Evolutionary conservation across 306 rosid genomes (phyloP).

Genomic region (Vigna nakashimae): DNA sequence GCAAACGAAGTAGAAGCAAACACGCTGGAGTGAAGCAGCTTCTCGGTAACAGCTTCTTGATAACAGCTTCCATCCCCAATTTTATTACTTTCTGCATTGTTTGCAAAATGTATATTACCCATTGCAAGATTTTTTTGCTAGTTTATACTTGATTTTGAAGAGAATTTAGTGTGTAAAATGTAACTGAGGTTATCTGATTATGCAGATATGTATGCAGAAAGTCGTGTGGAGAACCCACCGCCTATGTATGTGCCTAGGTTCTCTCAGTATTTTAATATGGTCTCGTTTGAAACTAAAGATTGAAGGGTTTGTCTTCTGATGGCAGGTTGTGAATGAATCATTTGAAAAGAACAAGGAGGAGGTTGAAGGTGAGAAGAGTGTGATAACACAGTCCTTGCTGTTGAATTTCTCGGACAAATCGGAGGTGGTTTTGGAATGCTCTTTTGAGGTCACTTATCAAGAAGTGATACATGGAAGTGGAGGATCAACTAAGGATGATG

Average conservation of each 20-base stretch:
- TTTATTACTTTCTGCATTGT: too few relatives aligned
- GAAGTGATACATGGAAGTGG: slow-evolving; percentile 26
- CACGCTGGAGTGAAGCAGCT: too few relatives aligned
- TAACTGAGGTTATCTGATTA: too few relatives aligned
- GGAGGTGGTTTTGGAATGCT: slow-evolving; percentile 57
- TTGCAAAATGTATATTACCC: too few relatives aligned
- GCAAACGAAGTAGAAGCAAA: slow-evolving; percentile 68
- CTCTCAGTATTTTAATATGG: neutral
- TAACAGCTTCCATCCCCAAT: too few relatives aligned
- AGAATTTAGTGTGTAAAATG: too few relatives aligned
- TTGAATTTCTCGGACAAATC: slow-evolving; percentile 87
- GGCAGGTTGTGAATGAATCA: slow-evolving; percentile 52
- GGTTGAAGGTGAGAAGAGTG: slow-evolving; percentile 62
- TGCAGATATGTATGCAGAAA: too few relatives aligned
- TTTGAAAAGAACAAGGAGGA: slow-evolving; percentile 53
- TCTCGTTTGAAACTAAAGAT: neutral
- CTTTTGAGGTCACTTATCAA: slow-evolving; percentile 59
- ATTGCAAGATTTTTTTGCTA: too few relatives aligned
- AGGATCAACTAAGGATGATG: slow-evolving; percentile 64
- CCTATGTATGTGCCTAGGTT: neutral
- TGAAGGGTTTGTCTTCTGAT: neutral
- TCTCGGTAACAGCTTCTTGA: too few relatives aligned
- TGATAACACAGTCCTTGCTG: slow-evolving; percentile 67
- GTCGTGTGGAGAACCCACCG: too few relatives aligned
- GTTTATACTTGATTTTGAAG: too few relatives aligned